A percentile compares a stretch with the other conserved stretches of the same genome.
Conservation (phyloP, 2,329 filamentous ascomycete genomes). For the Claviceps sorghi region DNA sequence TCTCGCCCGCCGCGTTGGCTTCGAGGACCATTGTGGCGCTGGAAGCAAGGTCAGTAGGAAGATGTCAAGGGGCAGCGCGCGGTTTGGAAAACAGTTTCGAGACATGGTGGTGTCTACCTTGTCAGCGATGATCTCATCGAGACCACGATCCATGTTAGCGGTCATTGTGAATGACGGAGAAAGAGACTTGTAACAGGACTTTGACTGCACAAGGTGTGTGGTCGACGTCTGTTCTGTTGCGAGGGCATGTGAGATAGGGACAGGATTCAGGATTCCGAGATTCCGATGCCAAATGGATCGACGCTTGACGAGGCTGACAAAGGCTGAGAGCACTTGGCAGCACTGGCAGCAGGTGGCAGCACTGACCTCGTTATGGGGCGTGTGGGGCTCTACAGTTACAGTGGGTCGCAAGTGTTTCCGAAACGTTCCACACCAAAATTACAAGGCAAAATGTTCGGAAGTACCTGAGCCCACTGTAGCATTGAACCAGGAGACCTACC, state of each 20-base stretch:
- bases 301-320: neutral
- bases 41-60: neutral
- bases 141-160: conserved; percentile 37
- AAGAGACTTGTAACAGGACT: neutral
- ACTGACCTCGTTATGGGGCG: neutral
- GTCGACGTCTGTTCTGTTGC: neutral
- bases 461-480: too few species aligned
- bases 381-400: neutral
- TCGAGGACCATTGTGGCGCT: conserved; percentile 22
- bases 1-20: conserved; percentile 23
- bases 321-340: neutral
- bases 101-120: conserved; percentile 19
- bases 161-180: conserved; percentile 17
- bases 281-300: neutral
- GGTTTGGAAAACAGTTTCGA: neutral
- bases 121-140: conserved; percentile 43
- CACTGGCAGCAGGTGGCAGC: too few species aligned
- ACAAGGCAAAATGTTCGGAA: too few species aligned
- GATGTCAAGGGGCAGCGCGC: neutral
- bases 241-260: neutral
- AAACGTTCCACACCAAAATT: too few species aligned
- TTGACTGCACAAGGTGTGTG: neutral
- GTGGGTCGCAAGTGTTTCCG: too few species aligned
- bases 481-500: too few species aligned
- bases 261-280: neutral